phyloP scores from a whole-genome alignment of 345 rosid genomes.

The Euphorbia pulcherrima region DNA sequence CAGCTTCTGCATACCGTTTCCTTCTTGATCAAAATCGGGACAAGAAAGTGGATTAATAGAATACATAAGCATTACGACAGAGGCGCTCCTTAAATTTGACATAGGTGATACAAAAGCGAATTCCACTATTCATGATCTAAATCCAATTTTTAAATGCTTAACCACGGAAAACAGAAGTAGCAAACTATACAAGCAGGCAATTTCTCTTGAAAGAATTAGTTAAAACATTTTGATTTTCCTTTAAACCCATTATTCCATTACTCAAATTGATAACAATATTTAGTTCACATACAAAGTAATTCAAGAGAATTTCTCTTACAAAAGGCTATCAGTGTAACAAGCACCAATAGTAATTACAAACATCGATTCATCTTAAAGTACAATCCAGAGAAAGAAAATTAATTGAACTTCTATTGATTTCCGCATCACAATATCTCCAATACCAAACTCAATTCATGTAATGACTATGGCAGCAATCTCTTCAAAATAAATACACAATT shows the following conservation, averaged over 20 bases:
- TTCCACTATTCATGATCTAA: background rate
- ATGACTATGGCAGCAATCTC: background rate
- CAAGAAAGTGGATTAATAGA: background rate
- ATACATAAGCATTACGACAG: background rate
- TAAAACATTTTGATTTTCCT: too few species aligned
- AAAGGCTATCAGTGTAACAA: background rate
- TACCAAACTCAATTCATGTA: background rate
- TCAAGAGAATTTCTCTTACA: background rate
- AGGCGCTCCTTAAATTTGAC: background rate
- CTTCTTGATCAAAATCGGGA: slow-evolving; percentile 7
- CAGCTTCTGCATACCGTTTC: background rate
- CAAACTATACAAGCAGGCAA: background rate
- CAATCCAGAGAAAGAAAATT: background rate
- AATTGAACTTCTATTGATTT: background rate
- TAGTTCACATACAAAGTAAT: background rate
- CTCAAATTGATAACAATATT: too few species aligned
- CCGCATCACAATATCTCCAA: background rate
- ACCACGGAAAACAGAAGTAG: background rate
- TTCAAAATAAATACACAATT: background rate
- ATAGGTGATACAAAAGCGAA: background rate
- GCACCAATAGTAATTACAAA: too few species aligned
- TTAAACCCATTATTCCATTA: too few species aligned
- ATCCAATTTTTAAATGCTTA: background rate
- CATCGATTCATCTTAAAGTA: too few species aligned
- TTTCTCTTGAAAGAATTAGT: background rate